Conservation (phyloP, 352 stramenopile species). For the Pythium rhizo-oryzae region DNA sequence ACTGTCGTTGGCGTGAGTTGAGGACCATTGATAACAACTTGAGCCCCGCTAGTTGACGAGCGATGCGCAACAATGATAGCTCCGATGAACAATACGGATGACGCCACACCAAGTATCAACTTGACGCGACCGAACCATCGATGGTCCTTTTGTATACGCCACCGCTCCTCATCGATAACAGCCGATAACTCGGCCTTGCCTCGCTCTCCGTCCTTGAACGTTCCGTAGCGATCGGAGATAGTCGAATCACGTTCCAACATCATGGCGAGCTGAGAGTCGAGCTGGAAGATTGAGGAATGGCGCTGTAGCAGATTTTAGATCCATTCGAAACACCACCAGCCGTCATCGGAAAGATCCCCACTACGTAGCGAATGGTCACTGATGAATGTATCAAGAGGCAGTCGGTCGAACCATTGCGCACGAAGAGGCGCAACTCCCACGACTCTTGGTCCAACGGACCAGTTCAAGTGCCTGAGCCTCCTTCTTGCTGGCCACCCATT, state of each 20-base stretch:
- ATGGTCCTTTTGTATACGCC: constrained; percentile 23
- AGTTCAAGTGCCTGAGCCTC: background rate
- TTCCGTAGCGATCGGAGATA: constrained; percentile 32
- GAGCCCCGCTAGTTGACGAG: background rate
- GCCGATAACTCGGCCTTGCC: constrained; percentile 6
- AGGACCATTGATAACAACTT: background rate
- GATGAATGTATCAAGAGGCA: background rate
- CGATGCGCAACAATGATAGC: constrained; percentile 14
- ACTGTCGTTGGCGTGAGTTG: background rate
- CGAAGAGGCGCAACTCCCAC: constrained; percentile 12
- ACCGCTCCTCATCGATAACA: constrained; percentile 26
- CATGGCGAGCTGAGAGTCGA: background rate
- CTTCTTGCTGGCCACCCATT: no score
- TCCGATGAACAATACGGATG: constrained; percentile 9
- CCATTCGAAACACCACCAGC: background rate
- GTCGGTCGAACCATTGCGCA: background rate
- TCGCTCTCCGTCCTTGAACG: constrained; percentile 24
- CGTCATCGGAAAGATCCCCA: no score
- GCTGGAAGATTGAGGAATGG: background rate
- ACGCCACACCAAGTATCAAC: constrained; percentile 10
- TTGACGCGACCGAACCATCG: constrained; percentile 19
- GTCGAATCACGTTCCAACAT: constrained; percentile 12
- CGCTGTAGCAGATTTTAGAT: background rate
- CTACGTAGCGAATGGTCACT: no score
- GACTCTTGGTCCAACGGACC: constrained; percentile 3